Evolutionary conservation across 306 rosid genomes (phyloP).

Genomic region (peach (Prunus persica)): DNA sequence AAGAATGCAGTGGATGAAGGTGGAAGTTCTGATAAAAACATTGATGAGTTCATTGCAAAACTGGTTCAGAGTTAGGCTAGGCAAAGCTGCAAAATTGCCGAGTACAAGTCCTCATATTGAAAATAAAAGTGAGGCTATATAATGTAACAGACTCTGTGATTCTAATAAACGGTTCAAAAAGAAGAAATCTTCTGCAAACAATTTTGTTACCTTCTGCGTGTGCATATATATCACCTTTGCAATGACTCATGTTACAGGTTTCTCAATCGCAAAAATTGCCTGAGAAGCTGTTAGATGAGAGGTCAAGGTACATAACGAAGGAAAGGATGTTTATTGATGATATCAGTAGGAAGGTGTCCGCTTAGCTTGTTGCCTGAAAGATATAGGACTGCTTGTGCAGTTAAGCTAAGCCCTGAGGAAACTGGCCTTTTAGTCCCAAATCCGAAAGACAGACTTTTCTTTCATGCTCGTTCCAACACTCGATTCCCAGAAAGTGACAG

Average conservation of each 20-base stretch:
- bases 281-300: slow-evolving; percentile 16
- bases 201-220: no score
- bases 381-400: slow-evolving; percentile 8
- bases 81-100: no score
- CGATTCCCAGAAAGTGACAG: slow-evolving; percentile 16
- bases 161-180: no score
- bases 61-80: neutral
- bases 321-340: neutral
- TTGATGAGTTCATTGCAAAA: slow-evolving; percentile 13
- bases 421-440: slow-evolving; percentile 14
- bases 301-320: neutral
- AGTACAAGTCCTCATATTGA: no score
- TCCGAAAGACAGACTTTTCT: slow-evolving; percentile 5
- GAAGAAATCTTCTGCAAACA: no score
- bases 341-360: neutral
- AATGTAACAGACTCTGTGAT: no score
- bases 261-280: neutral
- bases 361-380: slow-evolving; percentile 3
- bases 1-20: slow-evolving; percentile 3
- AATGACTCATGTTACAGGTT: no score
- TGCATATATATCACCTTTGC: no score
- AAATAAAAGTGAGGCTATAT: no score
- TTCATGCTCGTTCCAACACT: slow-evolving; percentile 17
- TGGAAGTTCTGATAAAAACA: neutral
- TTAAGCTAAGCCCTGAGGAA: slow-evolving; percentile 16